Evolutionary conservation across 2,329 filamentous ascomycete species (phyloP).

Genomic region (Hysterium pulicare): DNA sequence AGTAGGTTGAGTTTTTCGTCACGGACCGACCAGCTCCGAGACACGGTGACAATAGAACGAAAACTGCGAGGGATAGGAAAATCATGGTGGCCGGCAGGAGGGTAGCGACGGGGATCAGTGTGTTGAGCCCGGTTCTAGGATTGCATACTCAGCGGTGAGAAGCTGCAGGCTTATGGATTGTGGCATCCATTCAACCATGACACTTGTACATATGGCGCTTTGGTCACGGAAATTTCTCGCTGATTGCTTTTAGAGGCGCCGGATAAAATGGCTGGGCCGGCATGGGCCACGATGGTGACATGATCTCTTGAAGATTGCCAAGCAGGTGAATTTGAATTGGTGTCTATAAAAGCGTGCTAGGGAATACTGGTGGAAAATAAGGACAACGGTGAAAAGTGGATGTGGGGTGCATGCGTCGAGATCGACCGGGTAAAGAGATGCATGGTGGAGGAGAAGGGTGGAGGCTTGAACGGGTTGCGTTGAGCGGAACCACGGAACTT

Average conservation of each 20-base stretch:
- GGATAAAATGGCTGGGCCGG: neutral
- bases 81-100: neutral
- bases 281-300: neutral
- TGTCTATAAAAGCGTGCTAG: neutral
- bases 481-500: too few species aligned
- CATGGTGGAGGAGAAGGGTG: neutral
- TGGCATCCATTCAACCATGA: neutral
- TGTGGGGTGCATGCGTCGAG: neutral
- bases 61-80: neutral
- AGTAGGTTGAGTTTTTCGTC: conserved; percentile 8
- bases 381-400: neutral
- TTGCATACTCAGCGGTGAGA: neutral
- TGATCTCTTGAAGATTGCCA: neutral
- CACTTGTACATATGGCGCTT: neutral
- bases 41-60: conserved; percentile 4
- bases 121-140: neutral
- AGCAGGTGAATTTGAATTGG: neutral
- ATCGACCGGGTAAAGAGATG: neutral
- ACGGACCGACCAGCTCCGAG: conserved; percentile 1
- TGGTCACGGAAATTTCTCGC: too few species aligned
- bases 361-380: neutral
- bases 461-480: too few species aligned
- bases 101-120: neutral
- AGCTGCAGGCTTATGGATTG: neutral
- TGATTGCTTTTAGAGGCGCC: neutral